Base-by-base conservation (phyloP, 352 stramenopile genomes). In the Phytophthora hibernalis region DNA sequence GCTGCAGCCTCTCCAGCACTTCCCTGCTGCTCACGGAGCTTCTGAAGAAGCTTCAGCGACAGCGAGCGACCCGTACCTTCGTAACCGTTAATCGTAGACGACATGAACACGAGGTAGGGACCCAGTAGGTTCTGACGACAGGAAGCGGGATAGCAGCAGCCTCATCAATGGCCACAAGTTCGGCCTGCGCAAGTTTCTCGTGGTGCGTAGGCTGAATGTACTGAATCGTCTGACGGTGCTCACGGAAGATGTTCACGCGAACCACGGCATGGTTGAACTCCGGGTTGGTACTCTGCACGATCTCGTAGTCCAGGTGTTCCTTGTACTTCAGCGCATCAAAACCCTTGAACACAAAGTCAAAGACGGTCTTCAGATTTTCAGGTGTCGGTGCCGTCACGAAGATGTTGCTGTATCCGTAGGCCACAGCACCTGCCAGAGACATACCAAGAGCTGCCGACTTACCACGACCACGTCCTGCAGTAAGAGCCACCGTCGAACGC, bases 71-170 rank as follows among this genome's bases (percentile, higher is more conserved):
- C 98, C 5, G 98, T 99, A 45, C 98, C 98, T 91, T 99, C 98
- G 76, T 99, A 99, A 33, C 98, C 98, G 78, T 99, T 99, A 45
- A 99, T 96, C 4, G 98, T 99, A 26, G 97, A 99, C 66, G 96
- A 98, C 76, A 99, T 90, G 70, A 99, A 99, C 11, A 99, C 98
- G 9, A 99, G 78, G 76, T 98, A 98, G 33, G 93, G 89, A 0
- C 96, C 96, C 37, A 99, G 87, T 30, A 99, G 76, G 43, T 92
- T 91, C 63, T 93, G 6, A 99, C 97, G 20, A 99, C 78, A 2
- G 98, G 98, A 13, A 99, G 87, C n/a, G 98, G 98, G 72, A 99
- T 99, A 12, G 98, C 98, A n/a, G 98, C 98, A 21, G 98, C 98
- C 77, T 99, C 98, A 76, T 99, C 98, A 61, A 99, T 97, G 5